These are phyloP conservation scores for Pythium dissotocum DNA, from an alignment of 352 stramenopile genomes.

Conservation along the genomic window DNA sequence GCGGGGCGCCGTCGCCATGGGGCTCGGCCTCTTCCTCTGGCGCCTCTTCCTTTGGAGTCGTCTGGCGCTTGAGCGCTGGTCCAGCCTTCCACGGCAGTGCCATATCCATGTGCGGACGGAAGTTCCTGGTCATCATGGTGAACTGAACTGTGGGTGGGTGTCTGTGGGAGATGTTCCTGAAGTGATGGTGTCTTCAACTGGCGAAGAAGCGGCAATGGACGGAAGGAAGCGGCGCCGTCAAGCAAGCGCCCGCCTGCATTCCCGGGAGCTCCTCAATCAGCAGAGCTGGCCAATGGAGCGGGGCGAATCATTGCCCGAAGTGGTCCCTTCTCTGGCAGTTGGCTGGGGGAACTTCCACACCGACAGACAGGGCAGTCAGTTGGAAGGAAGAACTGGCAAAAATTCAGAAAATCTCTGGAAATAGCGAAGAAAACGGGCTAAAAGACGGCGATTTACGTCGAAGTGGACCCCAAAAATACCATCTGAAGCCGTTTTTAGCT, in stretches of 20 bases:
- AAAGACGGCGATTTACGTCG: background rate
- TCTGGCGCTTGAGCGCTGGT: background rate
- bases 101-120: conserved; percentile 30
- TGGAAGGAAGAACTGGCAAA: background rate
- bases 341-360: background rate
- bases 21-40: conserved; percentile 16
- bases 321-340: background rate
- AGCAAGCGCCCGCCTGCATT: background rate
- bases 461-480: background rate
- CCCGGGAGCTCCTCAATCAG: background rate
- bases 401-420: background rate
- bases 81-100: conserved; percentile 33
- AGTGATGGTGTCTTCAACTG: conserved; percentile 6
- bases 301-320: background rate
- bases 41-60: conserved; percentile 13
- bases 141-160: background rate
- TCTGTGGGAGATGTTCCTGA: background rate
- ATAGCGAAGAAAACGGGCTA: background rate
- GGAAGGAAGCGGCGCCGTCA: conserved; percentile 3
- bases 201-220: conserved; percentile 11
- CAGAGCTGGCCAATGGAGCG: background rate
- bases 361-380: background rate
- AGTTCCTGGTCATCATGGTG: conserved; percentile 23
- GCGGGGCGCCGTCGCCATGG: conserved; percentile 21
- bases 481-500: background rate